A percentile compares a stretch with the other conserved stretches of the same genome.
Evolutionary conservation across 306 rosid species (phyloP).

Genomic region (Arachis hypogaea): DNA sequence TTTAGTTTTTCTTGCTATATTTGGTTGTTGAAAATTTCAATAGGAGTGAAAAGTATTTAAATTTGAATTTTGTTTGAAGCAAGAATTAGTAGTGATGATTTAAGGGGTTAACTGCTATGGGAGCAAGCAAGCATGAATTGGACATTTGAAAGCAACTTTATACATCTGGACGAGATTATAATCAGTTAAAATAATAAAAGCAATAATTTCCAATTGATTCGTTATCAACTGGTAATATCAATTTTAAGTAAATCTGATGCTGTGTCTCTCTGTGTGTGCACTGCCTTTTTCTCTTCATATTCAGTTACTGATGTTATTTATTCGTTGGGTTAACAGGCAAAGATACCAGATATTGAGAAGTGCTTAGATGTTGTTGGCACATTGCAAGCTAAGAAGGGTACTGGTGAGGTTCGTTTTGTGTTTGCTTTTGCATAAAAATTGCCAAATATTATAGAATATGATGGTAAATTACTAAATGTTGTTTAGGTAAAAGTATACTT

Average conservation of each 20-base stretch:
- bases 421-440: conserved; percentile 16
- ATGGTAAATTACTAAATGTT: neutral
- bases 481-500: neutral
- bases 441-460: neutral
- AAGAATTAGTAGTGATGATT: neutral
- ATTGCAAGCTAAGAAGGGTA: conserved; percentile 85
- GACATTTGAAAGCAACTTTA: conserved; percentile 1
- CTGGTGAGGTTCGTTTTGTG: conserved; percentile 91
- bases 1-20: neutral
- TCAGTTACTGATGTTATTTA: conserved; percentile 27
- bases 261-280: neutral
- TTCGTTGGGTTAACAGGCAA: conserved; percentile 65
- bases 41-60: neutral
- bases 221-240: neutral
- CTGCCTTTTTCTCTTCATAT: conserved; percentile 11
- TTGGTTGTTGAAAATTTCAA: conserved; percentile 20
- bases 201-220: neutral
- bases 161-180: conserved; percentile 4
- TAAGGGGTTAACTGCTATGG: conserved; percentile 8
- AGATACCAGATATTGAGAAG: conserved; percentile 94
- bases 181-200: conserved; percentile 3
- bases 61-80: neutral
- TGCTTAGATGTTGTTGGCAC: conserved; percentile 85
- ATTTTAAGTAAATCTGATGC: neutral
- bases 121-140: neutral